Evolutionary conservation across 2,329 filamentous ascomycete genomes (phyloP).

Genomic region (Beauveria rudraprayagi): DNA sequence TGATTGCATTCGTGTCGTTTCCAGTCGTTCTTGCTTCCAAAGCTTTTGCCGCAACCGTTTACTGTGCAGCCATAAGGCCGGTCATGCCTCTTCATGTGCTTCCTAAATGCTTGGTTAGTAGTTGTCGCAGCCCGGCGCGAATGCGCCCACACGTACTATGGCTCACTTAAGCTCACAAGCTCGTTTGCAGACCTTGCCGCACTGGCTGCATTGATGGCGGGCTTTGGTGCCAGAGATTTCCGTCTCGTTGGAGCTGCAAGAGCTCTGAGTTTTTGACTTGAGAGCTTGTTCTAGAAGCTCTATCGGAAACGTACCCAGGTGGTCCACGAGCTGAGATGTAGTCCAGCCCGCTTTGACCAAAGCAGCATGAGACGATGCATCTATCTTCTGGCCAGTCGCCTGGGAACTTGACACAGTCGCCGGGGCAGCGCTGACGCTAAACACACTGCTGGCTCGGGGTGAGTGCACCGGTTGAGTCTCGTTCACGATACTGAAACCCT

Average conservation of each 20-base stretch:
- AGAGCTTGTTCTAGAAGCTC: slow-evolving; percentile 26
- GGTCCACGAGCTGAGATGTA: slow-evolving; percentile 12
- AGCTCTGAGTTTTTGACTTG: slow-evolving; percentile 10
- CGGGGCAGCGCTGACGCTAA: neutral
- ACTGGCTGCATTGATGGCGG: slow-evolving; percentile 28
- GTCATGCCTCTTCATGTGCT: slow-evolving; percentile 75
- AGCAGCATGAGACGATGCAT: neutral
- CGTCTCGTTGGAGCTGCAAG: neutral
- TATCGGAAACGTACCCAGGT: slow-evolving; percentile 23
- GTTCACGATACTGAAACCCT: slow-evolving; percentile 8
- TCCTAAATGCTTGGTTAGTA: slow-evolving; percentile 41
- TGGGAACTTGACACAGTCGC: neutral
- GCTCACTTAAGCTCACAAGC: slow-evolving; percentile 51
- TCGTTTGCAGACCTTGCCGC: slow-evolving; percentile 39
- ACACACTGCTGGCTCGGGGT: neutral
- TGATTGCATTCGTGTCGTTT: slow-evolving; percentile 81
- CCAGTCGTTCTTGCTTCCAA: slow-evolving; percentile 94
- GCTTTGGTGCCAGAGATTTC: slow-evolving; percentile 11
- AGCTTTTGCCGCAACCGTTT: slow-evolving; percentile 57
- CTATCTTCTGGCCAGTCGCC: neutral
- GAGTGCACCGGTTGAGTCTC: neutral
- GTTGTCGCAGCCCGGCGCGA: slow-evolving; percentile 13
- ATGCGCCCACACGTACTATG: neutral
- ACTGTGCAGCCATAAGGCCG: slow-evolving; percentile 80
- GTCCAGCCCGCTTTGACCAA: slow-evolving; percentile 8